Evolutionary conservation across 2,329 filamentous ascomycete genomes (phyloP), one percentile per base, ranked within the genome.

Genomic region (Clarireedia homoeocarpa): DNA sequence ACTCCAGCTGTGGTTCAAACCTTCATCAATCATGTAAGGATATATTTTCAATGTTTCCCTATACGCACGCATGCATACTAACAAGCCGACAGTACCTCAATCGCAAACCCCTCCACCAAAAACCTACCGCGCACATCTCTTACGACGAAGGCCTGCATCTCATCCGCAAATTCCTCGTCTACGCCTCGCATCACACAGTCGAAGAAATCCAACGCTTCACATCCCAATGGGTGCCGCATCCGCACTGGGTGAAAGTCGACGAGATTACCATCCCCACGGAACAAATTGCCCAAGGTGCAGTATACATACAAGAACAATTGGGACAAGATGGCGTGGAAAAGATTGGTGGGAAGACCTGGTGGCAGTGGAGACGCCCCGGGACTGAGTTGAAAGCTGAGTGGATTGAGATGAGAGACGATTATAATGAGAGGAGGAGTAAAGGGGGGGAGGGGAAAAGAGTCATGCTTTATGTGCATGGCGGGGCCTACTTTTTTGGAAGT

Each of bases 151-250:
- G 91, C 39, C 79, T 99, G 14, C 83, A 89, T 61, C 79, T 99
- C 51, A 86, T 97, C 65, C 88, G 91, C 50, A 82, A 86, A 38
- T 97, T 99, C 71, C 80, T 99, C 38, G 72, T 81, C 44, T 94
- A 91, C 71, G 86, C 91, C 3, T 91, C 92, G 1, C 85, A 89
- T 60, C 89, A 96, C 70, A 91, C 89, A 0, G 86, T 99, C 65
- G 94, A 99, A 72, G 91, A 97, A 61, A 73, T 97, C 30, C 94
- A 99, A 68, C 83, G 85, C 3, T 97, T 97, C 70, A 96, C 92
- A 0, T 77, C 83, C 14, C 92, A 96, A 76, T 91, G 89, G 84
- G 91, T 97, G 2, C 94, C 92, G 0, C 84, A 86, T 57, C 91
- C 94, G 1, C 82, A 84, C 64, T 97, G 91, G 91, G 85, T 96